phyloP scores from a whole-genome alignment of 2,329 filamentous ascomycete genomes.

The Triangularia verruculosa region DNA sequence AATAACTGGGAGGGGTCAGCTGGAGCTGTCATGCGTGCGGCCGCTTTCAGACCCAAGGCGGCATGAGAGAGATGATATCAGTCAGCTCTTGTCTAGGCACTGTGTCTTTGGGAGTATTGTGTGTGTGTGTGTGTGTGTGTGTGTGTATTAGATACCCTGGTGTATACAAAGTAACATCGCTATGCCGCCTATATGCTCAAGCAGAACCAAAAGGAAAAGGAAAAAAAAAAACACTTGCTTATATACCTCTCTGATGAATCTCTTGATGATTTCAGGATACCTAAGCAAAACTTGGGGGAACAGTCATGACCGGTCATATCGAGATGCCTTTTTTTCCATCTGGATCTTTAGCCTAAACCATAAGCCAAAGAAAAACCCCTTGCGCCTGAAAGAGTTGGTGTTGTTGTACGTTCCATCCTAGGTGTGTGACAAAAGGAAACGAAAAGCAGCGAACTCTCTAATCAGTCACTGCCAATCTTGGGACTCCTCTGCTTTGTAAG shows the following conservation, averaged over 20 bases:
- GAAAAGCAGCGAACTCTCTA: background rate
- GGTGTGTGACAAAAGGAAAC: background rate
- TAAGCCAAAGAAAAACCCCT: background rate
- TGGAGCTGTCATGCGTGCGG: background rate
- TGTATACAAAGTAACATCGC: background rate
- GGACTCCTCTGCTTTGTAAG: conserved; percentile 6
- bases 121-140: background rate
- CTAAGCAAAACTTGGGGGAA: background rate
- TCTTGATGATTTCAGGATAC: background rate
- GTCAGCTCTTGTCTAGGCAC: too few species aligned
- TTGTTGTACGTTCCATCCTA: background rate
- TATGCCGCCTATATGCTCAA: background rate
- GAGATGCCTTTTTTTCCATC: background rate
- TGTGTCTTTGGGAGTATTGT: background rate
- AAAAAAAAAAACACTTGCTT: too few species aligned
- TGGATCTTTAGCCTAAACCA: too few species aligned
- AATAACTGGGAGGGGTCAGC: background rate
- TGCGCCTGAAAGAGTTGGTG: too few species aligned
- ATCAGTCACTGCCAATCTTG: background rate
- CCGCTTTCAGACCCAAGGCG: background rate
- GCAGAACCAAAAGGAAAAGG: too few species aligned
- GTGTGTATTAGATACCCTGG: background rate
- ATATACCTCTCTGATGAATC: too few species aligned
- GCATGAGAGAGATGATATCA: background rate
- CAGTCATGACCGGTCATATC: background rate